phyloP scores from a whole-genome alignment of 1,139 yeast genomes.

The Pichia sp. region DNA sequence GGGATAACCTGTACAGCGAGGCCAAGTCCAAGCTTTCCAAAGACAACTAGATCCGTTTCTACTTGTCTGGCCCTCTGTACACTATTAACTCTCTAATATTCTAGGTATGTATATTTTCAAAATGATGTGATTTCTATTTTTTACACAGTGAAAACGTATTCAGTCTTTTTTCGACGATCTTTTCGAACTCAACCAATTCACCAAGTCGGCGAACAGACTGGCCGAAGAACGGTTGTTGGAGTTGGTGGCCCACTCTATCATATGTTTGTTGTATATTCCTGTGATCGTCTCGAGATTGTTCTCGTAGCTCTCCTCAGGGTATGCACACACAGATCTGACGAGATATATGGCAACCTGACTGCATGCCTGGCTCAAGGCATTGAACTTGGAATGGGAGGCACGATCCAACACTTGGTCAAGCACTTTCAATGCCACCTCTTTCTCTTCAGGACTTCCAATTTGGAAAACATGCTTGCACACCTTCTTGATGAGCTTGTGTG shows the following conservation, averaged over 20 bases:
- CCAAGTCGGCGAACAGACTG: constrained; percentile 67
- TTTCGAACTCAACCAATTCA: constrained; percentile 69
- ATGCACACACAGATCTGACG: constrained; percentile 49
- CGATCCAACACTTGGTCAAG: constrained; percentile 40
- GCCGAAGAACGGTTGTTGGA: constrained; percentile 51
- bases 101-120: neutral
- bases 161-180: constrained; percentile 6
- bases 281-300: constrained; percentile 39
- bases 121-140: neutral
- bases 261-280: constrained; percentile 51
- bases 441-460: constrained; percentile 16
- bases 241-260: constrained; percentile 59
- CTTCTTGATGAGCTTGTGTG: constrained; percentile 66
- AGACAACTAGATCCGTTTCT: neutral
- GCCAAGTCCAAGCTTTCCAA: constrained; percentile 15
- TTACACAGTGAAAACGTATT: neutral
- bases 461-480: constrained; percentile 50
- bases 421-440: constrained; percentile 29
- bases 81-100: neutral
- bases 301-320: constrained; percentile 22
- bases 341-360: constrained; percentile 61
- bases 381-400: constrained; percentile 43
- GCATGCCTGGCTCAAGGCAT: constrained; percentile 52
- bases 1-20: constrained; percentile 16
- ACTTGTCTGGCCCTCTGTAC: neutral